Evolutionary conservation across 192 early-diverging fungal species (phyloP).

Genomic region (Entophlyctis luteolus): DNA sequence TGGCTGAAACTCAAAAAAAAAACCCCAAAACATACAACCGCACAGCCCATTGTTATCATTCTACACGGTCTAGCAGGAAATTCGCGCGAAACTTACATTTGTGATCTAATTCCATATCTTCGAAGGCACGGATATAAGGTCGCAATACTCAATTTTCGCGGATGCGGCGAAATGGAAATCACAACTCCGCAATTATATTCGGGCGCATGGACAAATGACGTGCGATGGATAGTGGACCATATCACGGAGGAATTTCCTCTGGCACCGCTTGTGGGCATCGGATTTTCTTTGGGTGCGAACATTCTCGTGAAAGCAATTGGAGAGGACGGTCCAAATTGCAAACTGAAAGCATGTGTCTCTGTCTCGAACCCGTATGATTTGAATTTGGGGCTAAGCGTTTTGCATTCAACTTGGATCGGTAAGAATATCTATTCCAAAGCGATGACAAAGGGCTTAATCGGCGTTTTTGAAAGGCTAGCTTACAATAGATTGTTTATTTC

Average conservation of each 20-base stretch:
- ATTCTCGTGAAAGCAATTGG: constrained; percentile 86
- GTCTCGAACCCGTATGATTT: constrained; percentile 89
- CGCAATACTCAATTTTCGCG: constrained; percentile 87
- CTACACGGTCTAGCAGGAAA: constrained; percentile 91
- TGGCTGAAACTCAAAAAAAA: neutral
- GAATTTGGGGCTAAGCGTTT: constrained; percentile 40
- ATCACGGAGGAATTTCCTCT: constrained; percentile 54
- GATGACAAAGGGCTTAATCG: constrained; percentile 56
- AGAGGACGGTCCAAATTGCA: constrained; percentile 72
- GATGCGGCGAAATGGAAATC: constrained; percentile 78
- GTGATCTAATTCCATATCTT: constrained; percentile 52
- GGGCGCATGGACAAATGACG: constrained; percentile 78
- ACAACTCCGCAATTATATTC: constrained; percentile 77
- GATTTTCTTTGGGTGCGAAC: constrained; percentile 91
- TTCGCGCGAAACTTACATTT: constrained; percentile 85
- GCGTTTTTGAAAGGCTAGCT: constrained; percentile 37
- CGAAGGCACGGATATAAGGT: constrained; percentile 52
- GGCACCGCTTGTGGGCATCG: constrained; percentile 72
- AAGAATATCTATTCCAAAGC: constrained; percentile 54
- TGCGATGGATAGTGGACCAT: constrained; percentile 54
- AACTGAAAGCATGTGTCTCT: constrained; percentile 69
- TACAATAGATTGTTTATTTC: neutral
- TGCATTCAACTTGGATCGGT: constrained; percentile 55
- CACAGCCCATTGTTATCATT: constrained; percentile 70
- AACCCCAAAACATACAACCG: neutral